Percentiles rank a stretch among this genome's conserved stretches.
Evolutionary conservation across 345 rosid genomes (phyloP).

Genomic region (Atalantia buxifolia): DNA sequence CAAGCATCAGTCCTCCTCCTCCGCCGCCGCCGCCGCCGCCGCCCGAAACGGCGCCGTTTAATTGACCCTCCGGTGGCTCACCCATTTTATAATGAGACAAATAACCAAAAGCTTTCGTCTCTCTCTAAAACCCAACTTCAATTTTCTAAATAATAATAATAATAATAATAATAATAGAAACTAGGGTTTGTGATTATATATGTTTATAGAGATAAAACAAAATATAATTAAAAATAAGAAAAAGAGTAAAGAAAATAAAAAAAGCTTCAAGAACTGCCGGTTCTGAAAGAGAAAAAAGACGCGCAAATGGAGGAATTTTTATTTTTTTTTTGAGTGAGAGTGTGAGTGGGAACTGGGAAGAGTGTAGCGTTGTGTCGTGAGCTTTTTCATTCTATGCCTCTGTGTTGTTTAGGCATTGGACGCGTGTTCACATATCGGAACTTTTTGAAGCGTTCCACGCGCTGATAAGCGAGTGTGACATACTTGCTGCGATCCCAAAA

Average conservation of each 20-base stretch:
- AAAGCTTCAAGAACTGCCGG: not conserved
- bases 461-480: not conserved
- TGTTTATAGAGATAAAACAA: not conserved
- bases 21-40: conserved; percentile 23
- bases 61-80: conserved; percentile 43
- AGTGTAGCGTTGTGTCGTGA: not conserved
- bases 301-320: too few relatives aligned
- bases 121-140: not conserved
- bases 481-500: not conserved
- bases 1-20: conserved; percentile 20
- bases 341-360: not conserved
- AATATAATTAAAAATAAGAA: not conserved
- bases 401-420: not conserved
- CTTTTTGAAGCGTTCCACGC: not conserved
- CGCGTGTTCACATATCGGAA: not conserved
- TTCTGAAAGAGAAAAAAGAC: not conserved
- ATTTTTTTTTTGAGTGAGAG: not conserved
- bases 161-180: not conserved
- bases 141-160: not conserved
- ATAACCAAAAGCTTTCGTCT: not conserved
- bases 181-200: not conserved
- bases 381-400: too few relatives aligned
- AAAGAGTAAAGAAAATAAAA: not conserved
- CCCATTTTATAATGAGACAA: conserved; percentile 35
- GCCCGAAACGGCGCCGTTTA: conserved; percentile 38